Evolutionary conservation across 1,284 basidiomycete species (phyloP).

Genomic region (Bjerkandera adusta): DNA sequence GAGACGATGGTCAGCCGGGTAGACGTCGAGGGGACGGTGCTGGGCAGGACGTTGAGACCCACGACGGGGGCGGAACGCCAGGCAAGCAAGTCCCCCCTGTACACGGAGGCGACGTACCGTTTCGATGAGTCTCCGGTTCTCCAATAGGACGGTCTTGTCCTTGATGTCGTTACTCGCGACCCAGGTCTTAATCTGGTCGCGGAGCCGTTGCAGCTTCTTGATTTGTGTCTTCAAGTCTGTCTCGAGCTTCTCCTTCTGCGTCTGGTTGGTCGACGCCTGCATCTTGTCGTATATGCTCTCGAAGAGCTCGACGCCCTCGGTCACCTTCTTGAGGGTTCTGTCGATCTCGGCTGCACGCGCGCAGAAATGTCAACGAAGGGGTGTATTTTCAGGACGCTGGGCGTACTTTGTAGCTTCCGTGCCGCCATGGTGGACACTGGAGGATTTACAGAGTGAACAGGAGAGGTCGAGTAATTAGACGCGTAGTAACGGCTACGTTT

Average conservation of each 20-base stretch:
- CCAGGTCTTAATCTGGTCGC: slow-evolving; percentile 99
- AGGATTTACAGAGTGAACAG: slow-evolving; percentile 17
- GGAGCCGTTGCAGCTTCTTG: slow-evolving; percentile 96
- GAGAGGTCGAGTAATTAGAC: slow-evolving; percentile 17
- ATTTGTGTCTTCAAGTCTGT: slow-evolving; percentile 96
- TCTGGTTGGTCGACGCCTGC: slow-evolving; percentile 89
- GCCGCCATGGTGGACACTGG: slow-evolving; percentile 64
- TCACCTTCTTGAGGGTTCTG: slow-evolving; percentile 92
- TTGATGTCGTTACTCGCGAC: slow-evolving; percentile 98
- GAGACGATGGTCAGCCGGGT: too few species aligned
- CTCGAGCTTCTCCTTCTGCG: slow-evolving; percentile 97
- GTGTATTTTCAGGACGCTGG: background rate
- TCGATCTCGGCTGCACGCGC: slow-evolving; percentile 83
- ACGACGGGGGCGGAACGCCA: background rate
- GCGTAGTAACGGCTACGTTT: slow-evolving; percentile 9
- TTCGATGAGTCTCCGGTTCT: slow-evolving; percentile 96
- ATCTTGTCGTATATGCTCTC: slow-evolving; percentile 97
- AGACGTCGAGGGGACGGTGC: too few species aligned
- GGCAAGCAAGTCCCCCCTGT: too few species aligned
- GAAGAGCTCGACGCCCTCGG: slow-evolving; percentile 92
- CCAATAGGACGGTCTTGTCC: slow-evolving; percentile 93
- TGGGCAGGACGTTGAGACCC: too few species aligned
- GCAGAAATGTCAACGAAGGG: slow-evolving; percentile 3
- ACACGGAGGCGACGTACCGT: slow-evolving; percentile 84
- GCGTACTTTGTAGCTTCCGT: slow-evolving; percentile 77